Base-by-base conservation (phyloP, 2,329 filamentous ascomycete genomes). In the Exophiala oligosperma region DNA sequence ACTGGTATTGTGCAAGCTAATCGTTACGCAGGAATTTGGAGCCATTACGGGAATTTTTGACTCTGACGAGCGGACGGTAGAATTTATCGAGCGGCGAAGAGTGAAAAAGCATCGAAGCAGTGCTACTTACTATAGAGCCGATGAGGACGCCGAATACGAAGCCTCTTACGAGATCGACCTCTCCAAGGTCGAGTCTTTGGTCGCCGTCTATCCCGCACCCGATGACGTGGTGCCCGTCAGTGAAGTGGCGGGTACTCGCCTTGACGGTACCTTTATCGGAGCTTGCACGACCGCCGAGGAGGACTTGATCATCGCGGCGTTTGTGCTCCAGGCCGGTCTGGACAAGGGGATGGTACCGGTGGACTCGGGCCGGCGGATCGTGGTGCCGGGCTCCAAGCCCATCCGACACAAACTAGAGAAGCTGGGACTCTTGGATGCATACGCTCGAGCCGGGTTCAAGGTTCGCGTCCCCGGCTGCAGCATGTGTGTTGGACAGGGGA, bases 261-360 rank as follows among this genome's bases (percentile, higher is more conserved):
- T 79, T 2, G 74, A 79, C 49, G 77, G 77, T 2, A 72, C 69
- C 52, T 79, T 79, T 62, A 78, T 79, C 24, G 77, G 77, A 3
- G 77, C 77, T 1, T 79, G 76, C 63, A 79, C 77, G 1, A 79
- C 76, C 0, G 68, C 76, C 0, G 75, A 78, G 53, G 77, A 79
- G 60, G 76, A 79, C 49, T 64, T 78, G 2, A 70, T 79, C 12
- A 65, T 79, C 2, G 77, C 67, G 0, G 76, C 72, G 0, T 64
- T 79, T 4, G 73, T 78, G 1, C 68, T 79, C 0, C 66, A 75
- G 57, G 67, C 66, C 3, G 76, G 74, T 0, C 59, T 79, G 6
- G 64, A 71, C 21, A 63, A 57, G 14, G 74, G 73, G 1, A 52
- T 69, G 52, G 43, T 17, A 41, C 71, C 72, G 1, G 58, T 69